phyloP scores from a whole-genome alignment of 805 yeast genomes.

The Candida vaughaniae region DNA sequence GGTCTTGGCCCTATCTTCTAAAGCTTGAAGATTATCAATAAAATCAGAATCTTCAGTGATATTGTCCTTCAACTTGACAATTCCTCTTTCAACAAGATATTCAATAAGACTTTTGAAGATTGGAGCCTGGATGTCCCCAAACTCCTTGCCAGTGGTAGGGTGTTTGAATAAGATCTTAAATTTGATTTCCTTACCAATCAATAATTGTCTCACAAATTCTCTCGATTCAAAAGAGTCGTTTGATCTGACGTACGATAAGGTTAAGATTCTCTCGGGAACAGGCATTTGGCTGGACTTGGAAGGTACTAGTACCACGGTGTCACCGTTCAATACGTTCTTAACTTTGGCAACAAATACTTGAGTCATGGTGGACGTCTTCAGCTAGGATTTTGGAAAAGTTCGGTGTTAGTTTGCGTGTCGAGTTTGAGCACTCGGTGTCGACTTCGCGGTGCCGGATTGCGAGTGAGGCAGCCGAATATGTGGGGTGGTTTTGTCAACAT shows the following conservation, averaged over 20 bases:
- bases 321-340: conserved; percentile 68
- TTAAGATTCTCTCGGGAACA: conserved; percentile 56
- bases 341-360: conserved; percentile 52
- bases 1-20: conserved; percentile 52
- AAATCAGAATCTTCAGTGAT: conserved; percentile 40
- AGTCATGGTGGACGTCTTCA: conserved; percentile 4
- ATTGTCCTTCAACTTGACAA: conserved; percentile 60
- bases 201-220: conserved; percentile 58
- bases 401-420: too few relatives aligned
- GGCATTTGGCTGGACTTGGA: conserved; percentile 41
- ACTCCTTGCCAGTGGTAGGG: conserved; percentile 55
- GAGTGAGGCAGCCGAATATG: not conserved
- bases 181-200: conserved; percentile 64
- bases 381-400: too few relatives aligned
- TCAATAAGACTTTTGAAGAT: conserved; percentile 58
- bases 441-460: too few relatives aligned
- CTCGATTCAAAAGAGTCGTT: conserved; percentile 60
- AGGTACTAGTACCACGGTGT: conserved; percentile 63
- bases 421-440: too few relatives aligned
- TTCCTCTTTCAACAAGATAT: conserved; percentile 56
- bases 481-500: too few relatives aligned
- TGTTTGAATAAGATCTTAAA: conserved; percentile 57
- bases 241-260: conserved; percentile 64
- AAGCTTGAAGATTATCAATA: conserved; percentile 33
- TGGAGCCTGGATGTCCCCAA: conserved; percentile 70